Evolutionary conservation across 2,329 filamentous ascomycete species (phyloP).

Genomic region (Fusarium brachygibbosum): DNA sequence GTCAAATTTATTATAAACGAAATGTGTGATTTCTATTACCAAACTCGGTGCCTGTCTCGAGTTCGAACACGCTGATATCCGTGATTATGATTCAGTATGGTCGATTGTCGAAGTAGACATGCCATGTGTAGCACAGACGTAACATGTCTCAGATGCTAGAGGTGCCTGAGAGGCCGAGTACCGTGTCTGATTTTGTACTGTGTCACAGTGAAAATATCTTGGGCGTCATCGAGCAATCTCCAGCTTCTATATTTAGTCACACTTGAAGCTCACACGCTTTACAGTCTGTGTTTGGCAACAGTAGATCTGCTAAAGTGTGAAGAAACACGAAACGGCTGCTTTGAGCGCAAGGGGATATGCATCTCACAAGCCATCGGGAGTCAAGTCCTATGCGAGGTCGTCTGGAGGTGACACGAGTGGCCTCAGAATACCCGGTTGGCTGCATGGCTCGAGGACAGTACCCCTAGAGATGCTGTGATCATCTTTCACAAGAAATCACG

Average conservation of each 20-base stretch:
- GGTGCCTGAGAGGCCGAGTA: neutral
- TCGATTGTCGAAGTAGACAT: slow-evolving; percentile 1
- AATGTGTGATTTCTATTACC: neutral
- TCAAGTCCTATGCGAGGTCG: slow-evolving; percentile 23
- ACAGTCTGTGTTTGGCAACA: neutral
- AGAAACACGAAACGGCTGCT: neutral
- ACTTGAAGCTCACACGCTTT: neutral
- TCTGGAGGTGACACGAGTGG: slow-evolving; percentile 10
- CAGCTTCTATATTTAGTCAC: neutral
- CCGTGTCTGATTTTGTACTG: neutral
- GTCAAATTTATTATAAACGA: neutral
- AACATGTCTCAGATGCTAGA: neutral
- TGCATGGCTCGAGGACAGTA: slow-evolving; percentile 17
- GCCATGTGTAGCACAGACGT: neutral
- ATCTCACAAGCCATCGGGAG: slow-evolving; percentile 14
- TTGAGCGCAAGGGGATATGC: neutral
- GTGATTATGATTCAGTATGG: slow-evolving; percentile 1
- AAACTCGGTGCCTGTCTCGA: neutral
- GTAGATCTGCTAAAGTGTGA: neutral
- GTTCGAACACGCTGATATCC: neutral
- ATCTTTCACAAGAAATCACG: neutral
- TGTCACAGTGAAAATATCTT: neutral
- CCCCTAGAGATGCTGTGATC: neutral
- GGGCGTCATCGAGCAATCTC: neutral
- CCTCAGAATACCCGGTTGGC: slow-evolving; percentile 16